Evolutionary conservation across 2,329 filamentous ascomycete species (phyloP).

Genomic region (Ceratocystis smalleyi): DNA sequence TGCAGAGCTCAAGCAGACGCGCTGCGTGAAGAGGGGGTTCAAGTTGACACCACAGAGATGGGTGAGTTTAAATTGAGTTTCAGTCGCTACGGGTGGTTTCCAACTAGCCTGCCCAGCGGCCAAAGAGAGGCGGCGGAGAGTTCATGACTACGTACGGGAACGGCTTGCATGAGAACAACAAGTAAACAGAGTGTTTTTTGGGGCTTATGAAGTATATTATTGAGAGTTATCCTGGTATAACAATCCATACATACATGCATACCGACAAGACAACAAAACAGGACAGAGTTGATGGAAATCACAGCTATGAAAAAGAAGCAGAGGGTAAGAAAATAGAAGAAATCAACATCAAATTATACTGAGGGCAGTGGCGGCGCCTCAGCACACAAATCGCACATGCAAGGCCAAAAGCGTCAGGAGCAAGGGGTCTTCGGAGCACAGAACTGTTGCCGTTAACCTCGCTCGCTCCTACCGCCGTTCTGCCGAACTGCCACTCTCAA

Average conservation of each 20-base stretch:
- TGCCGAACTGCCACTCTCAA: slow-evolving; percentile 56
- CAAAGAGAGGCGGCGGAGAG: background rate
- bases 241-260: background rate
- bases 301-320: background rate
- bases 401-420: background rate
- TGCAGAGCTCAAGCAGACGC: slow-evolving; percentile 36
- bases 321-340: background rate
- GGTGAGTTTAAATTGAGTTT: slow-evolving; percentile 40
- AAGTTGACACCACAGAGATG: slow-evolving; percentile 33
- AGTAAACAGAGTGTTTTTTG: background rate
- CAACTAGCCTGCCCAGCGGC: slow-evolving; percentile 24
- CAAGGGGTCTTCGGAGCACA: background rate
- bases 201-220: background rate
- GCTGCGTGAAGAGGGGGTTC: slow-evolving; percentile 37
- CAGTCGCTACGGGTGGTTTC: slow-evolving; percentile 41
- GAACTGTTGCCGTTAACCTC: slow-evolving; percentile 18
- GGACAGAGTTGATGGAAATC: background rate
- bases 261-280: background rate
- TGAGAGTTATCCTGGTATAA: background rate
- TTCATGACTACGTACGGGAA: background rate
- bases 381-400: background rate
- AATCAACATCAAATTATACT: background rate
- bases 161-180: too few relatives aligned
- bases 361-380: background rate
- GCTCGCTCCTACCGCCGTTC: slow-evolving; percentile 23